Conservation (phyloP, 805 yeast species). For the Wickerhamomyces chambardii region DNA sequence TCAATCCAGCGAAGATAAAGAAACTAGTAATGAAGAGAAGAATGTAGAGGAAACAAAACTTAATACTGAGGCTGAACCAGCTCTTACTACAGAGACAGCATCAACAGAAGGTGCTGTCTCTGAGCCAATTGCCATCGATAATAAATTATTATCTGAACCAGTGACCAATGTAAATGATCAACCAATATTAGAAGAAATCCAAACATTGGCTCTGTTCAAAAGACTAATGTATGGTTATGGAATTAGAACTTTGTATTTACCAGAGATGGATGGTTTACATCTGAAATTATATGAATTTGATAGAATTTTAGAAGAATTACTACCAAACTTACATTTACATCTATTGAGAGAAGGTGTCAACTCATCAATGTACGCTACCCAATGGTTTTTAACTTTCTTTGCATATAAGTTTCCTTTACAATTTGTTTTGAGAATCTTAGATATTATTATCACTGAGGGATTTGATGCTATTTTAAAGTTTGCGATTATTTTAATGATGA, state of each 20-base stretch:
- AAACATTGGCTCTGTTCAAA: conserved; percentile 75
- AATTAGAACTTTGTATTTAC: conserved; percentile 68
- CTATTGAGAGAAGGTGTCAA: conserved; percentile 78
- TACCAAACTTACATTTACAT: conserved; percentile 70
- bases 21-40: too few relatives aligned
- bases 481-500: conserved; percentile 70
- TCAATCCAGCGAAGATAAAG: too few relatives aligned
- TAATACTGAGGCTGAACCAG: too few relatives aligned
- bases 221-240: conserved; percentile 79
- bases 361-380: conserved; percentile 95
- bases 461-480: conserved; percentile 78
- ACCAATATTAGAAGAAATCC: conserved; percentile 41
- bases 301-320: conserved; percentile 66
- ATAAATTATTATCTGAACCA: too few relatives aligned
- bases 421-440: conserved; percentile 81
- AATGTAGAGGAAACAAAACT: too few relatives aligned
- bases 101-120: too few relatives aligned
- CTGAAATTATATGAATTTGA: conserved; percentile 84
- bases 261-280: conserved; percentile 93
- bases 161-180: not conserved
- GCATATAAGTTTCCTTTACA: conserved; percentile 91
- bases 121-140: too few relatives aligned
- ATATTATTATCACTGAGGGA: conserved; percentile 86
- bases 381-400: conserved; percentile 94
- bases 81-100: too few relatives aligned